Percentiles rank a stretch among this genome's conserved stretches.
These are phyloP conservation scores for Knufia fluminis DNA, from an alignment of 2,329 filamentous ascomycete species.

Conservation along the genomic window DNA sequence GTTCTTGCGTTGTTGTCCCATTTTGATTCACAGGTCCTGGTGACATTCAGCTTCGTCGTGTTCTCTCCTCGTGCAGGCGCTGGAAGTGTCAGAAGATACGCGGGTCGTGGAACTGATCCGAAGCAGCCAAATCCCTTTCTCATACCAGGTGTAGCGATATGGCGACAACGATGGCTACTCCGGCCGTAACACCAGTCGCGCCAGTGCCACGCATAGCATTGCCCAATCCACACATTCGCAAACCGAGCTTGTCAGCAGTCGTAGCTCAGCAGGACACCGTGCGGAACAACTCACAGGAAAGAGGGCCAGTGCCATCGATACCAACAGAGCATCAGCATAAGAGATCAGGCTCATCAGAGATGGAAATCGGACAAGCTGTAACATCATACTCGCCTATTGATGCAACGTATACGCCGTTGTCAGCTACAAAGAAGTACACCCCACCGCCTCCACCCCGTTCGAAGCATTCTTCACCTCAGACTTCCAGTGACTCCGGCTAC, in stretches of 20 bases:
- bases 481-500: slow-evolving; percentile 14
- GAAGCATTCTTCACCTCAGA: slow-evolving; percentile 12
- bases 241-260: slow-evolving; percentile 16
- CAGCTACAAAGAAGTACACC: slow-evolving; percentile 15
- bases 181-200: slow-evolving; percentile 18
- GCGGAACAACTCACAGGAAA: background rate
- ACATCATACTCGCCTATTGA: slow-evolving; percentile 21
- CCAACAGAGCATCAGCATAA: background rate
- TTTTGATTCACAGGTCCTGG: slow-evolving; percentile 13
- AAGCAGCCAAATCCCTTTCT: slow-evolving; percentile 3
- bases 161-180: slow-evolving; percentile 10
- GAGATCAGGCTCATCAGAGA: slow-evolving; percentile 4
- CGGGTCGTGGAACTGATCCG: slow-evolving; percentile 4
- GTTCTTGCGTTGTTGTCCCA: slow-evolving; percentile 2
- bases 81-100: slow-evolving; percentile 6
- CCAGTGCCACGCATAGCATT: slow-evolving; percentile 19
- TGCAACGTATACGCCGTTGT: slow-evolving; percentile 10
- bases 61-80: slow-evolving; percentile 4
- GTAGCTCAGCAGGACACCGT: slow-evolving; percentile 1
- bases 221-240: slow-evolving; percentile 20
- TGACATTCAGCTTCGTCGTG: slow-evolving; percentile 11
- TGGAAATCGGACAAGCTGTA: slow-evolving; percentile 21
- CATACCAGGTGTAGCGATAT: slow-evolving; percentile 10
- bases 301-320: slow-evolving; percentile 4
- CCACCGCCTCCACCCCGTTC: slow-evolving; percentile 4